A percentile compares a stretch with the other conserved stretches of the same genome.
phyloP scores from a whole-genome alignment of 352 stramenopile species.

The Peronosclerospora sorghi region DNA sequence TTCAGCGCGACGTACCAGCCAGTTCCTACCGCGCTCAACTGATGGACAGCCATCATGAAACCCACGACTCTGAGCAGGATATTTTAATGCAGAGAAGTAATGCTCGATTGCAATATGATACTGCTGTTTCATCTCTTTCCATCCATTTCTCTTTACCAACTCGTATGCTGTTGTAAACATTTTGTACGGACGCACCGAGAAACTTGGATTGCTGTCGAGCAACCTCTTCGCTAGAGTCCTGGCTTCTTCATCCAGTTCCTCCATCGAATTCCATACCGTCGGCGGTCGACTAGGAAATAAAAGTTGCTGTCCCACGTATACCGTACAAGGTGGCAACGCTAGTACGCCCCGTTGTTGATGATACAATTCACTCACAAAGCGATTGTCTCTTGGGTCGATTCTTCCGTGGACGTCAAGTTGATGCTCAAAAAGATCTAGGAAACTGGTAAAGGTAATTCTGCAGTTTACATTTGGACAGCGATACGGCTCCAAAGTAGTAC shows the following conservation, averaged over 20 bases:
- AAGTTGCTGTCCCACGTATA: constrained; percentile 43
- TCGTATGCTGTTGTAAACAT: constrained; percentile 34
- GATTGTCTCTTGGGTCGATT: constrained; percentile 23
- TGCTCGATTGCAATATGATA: constrained; percentile 45
- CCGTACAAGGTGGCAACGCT: constrained; percentile 34
- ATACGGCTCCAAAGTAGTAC: constrained; percentile 8
- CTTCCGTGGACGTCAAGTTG: constrained; percentile 39
- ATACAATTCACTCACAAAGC: constrained; percentile 28
- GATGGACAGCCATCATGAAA: constrained; percentile 22
- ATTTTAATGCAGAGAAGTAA: constrained; percentile 42
- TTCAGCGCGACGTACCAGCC: constrained; percentile 24
- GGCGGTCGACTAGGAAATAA: constrained; percentile 22
- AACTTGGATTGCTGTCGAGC: constrained; percentile 3
- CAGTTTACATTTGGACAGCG: constrained; percentile 14
- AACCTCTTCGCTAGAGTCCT: constrained; percentile 17
- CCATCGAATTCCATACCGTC: constrained; percentile 30
- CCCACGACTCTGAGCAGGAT: constrained; percentile 14
- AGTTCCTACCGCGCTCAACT: constrained; percentile 37
- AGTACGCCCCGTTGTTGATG: constrained; percentile 19
- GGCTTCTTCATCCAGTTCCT: constrained; percentile 30
- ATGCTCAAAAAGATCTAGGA: constrained; percentile 43
- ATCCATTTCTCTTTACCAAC: constrained; percentile 26
- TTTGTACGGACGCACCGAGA: constrained; percentile 7
- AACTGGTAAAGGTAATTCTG: constrained; percentile 20
- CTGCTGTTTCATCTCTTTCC: constrained; percentile 33